Conservation (phyloP, 805 yeast genomes). For the Limtongia smithiae region DNA sequence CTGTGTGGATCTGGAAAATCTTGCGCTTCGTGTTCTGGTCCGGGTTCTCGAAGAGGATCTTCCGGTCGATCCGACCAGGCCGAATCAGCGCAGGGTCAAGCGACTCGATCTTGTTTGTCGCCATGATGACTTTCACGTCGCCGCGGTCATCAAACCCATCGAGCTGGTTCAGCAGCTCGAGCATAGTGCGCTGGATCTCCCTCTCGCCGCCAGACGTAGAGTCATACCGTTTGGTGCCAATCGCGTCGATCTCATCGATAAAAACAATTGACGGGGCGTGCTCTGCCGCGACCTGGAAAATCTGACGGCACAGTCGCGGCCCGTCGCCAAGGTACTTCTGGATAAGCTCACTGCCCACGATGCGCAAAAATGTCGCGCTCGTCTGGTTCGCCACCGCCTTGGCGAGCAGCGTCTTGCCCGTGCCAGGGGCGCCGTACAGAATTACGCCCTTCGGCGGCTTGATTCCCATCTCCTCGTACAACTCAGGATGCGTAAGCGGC, state of each 20-base stretch:
- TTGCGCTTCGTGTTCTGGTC: conserved; percentile 89
- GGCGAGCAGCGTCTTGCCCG: conserved; percentile 92
- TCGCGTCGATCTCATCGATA: conserved; percentile 98
- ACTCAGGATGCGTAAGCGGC: conserved; percentile 93
- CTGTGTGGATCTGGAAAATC: conserved; percentile 86
- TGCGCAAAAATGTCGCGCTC: conserved; percentile 89
- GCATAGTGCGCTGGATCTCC: conserved; percentile 96
- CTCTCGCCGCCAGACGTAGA: conserved; percentile 90
- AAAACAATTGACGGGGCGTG: conserved; percentile 98
- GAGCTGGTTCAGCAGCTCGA: conserved; percentile 88
- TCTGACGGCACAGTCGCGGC: conserved; percentile 88
- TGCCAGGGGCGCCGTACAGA: conserved; percentile 96
- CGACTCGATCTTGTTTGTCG: conserved; percentile 90
- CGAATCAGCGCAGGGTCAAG: conserved; percentile 94
- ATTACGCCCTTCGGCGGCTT: conserved; percentile 98
- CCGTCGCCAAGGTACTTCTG: conserved; percentile 98
- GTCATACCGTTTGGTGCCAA: conserved; percentile 97
- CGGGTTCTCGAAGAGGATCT: conserved; percentile 93
- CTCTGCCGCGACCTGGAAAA: conserved; percentile 94
- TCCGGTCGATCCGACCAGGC: conserved; percentile 96
- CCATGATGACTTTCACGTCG: conserved; percentile 97
- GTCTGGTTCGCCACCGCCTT: conserved; percentile 99
- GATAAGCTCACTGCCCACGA: conserved; percentile 94
- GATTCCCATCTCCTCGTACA: conserved; percentile 97
- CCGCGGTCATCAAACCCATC: conserved; percentile 98